Percentiles rank a stretch among this genome's conserved stretches.
Conservation (phyloP, 371 early-diverging fungal genomes). For the Chytridiales sp. region DNA sequence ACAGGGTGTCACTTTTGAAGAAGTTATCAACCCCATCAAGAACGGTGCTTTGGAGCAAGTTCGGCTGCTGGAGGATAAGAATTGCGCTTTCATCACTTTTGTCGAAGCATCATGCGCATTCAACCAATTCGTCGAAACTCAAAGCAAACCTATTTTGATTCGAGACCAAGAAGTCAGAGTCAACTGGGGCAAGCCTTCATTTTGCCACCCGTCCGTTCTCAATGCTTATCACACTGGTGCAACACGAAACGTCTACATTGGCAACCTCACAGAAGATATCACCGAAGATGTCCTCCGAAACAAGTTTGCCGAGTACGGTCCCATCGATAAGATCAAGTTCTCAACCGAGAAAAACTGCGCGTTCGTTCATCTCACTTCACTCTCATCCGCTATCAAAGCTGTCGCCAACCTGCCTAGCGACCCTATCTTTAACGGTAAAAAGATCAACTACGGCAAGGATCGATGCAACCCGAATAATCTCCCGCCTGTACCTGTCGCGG, state of each 20-base stretch:
- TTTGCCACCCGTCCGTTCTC: constrained; percentile 35
- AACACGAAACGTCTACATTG: constrained; percentile 75
- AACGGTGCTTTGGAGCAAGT: constrained; percentile 46
- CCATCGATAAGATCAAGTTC: constrained; percentile 70
- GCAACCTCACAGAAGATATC: constrained; percentile 59
- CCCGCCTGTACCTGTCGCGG: background rate
- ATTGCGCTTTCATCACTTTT: constrained; percentile 79
- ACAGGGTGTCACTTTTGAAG: constrained; percentile 30
- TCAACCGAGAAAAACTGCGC: constrained; percentile 72
- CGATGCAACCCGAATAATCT: constrained; percentile 56
- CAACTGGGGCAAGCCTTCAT: constrained; percentile 76
- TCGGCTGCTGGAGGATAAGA: constrained; percentile 71
- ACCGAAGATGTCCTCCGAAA: constrained; percentile 55
- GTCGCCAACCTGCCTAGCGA: constrained; percentile 59
- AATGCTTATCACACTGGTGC: constrained; percentile 67
- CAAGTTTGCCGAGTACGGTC: constrained; percentile 65
- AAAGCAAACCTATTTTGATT: constrained; percentile 37
- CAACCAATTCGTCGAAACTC: constrained; percentile 48
- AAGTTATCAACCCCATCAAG: constrained; percentile 45
- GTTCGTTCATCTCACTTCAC: constrained; percentile 76
- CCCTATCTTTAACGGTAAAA: constrained; percentile 52
- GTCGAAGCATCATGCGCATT: constrained; percentile 66
- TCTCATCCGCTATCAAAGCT: constrained; percentile 69
- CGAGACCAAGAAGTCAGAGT: constrained; percentile 62
- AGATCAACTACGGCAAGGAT: constrained; percentile 77